These are phyloP conservation scores for Tetragonia tetragonoides DNA, from an alignment of 148 eudicot genomes.

Conservation along the genomic window DNA sequence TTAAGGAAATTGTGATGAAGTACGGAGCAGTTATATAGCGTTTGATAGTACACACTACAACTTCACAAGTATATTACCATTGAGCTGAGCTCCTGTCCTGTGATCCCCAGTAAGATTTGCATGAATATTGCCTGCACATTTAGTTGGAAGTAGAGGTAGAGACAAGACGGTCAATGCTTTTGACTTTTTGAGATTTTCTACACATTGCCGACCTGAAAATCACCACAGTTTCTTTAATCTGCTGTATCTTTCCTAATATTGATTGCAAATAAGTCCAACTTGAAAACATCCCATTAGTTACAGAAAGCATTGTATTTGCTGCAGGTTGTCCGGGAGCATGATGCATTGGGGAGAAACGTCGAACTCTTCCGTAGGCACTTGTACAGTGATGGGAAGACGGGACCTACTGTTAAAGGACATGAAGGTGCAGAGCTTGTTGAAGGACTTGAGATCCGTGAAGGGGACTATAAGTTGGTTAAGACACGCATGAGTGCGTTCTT, in stretches of 20 bases:
- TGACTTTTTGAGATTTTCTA: no score
- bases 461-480: conserved; percentile 87
- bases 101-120: background rate
- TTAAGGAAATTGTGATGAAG: background rate
- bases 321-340: conserved; percentile 97
- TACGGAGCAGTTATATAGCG: background rate
- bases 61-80: background rate
- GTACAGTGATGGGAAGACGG: conserved; percentile 50
- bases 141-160: background rate
- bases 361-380: conserved; percentile 79
- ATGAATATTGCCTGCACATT: background rate
- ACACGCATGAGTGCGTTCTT: conserved; percentile 94
- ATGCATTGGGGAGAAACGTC: conserved; percentile 87
- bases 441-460: conserved; percentile 65
- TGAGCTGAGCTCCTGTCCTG: background rate
- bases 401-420: conserved; percentile 68
- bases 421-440: conserved; percentile 80
- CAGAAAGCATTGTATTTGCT: background rate
- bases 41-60: background rate
- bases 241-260: background rate
- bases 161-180: no score
- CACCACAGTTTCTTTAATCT: background rate
- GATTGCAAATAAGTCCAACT: background rate
- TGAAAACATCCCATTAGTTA: background rate
- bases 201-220: background rate